These are phyloP conservation scores for Botrytis fabae DNA, from an alignment of 2,329 filamentous ascomycete species.

Conservation along the genomic window DNA sequence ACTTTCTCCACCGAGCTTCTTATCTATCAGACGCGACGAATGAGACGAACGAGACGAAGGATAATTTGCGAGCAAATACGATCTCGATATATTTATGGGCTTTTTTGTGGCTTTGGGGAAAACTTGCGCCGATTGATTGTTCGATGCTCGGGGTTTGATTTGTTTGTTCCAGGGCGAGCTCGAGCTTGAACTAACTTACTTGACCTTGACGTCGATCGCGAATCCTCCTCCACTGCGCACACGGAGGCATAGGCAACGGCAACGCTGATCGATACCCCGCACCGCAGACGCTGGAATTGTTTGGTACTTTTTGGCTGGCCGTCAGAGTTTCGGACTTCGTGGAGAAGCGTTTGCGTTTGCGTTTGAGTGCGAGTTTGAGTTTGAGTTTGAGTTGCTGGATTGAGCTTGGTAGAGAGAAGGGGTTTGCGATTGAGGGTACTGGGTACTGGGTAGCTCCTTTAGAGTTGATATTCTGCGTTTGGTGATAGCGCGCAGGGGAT, in stretches of 20 bases:
- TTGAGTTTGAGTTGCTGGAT: background rate
- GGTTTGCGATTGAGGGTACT: background rate
- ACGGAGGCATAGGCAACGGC: background rate
- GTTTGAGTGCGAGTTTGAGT: too few relatives aligned
- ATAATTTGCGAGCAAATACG: background rate
- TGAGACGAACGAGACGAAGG: background rate
- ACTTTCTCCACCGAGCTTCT: background rate
- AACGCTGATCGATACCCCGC: background rate
- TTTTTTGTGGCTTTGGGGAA: too few relatives aligned
- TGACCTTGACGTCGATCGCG: too few relatives aligned
- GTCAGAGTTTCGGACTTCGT: background rate
- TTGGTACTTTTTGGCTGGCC: background rate
- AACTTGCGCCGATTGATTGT: background rate
- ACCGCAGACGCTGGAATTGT: too few relatives aligned
- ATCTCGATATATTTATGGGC: too few relatives aligned
- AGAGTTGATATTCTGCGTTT: background rate
- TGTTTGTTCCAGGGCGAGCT: background rate
- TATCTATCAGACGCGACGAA: background rate
- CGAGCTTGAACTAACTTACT: background rate
- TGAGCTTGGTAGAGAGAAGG: too few relatives aligned
- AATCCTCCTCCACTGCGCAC: too few relatives aligned
- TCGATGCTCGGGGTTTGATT: too few relatives aligned
- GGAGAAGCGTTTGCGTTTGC: background rate
- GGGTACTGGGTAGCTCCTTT: background rate
- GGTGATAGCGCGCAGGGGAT: background rate